Percentiles rank a stretch among this genome's conserved stretches.
These are phyloP conservation scores for Calocybe gangraenosa DNA, from an alignment of 768 basidiomycete genomes.

Conservation along the genomic window DNA sequence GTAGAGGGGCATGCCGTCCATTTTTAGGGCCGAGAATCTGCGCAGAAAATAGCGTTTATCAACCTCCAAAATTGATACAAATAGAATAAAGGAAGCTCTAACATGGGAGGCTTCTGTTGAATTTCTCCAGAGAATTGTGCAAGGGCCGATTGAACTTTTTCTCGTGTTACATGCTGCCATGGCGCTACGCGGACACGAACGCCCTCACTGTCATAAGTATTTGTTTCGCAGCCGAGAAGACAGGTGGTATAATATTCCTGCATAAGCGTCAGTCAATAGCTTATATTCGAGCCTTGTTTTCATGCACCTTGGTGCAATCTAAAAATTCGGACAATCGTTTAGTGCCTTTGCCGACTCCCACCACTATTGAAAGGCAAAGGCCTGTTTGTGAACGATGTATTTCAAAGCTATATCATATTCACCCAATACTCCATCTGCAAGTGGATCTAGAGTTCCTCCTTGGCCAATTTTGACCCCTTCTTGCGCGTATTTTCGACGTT, in stretches of 20 bases:
- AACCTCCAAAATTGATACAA: background rate
- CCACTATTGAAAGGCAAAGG: conserved; percentile 43
- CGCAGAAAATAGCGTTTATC: conserved; percentile 3
- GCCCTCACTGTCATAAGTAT: conserved; percentile 91
- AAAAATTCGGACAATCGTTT: conserved; percentile 82
- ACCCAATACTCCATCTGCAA: conserved; percentile 96
- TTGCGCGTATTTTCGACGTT: conserved; percentile 39
- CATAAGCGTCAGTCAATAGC: conserved; percentile 1
- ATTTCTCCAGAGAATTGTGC: conserved; percentile 82
- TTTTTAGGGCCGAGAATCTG: conserved; percentile 97
- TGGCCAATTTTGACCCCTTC: conserved; percentile 80
- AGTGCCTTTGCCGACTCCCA: conserved; percentile 87
- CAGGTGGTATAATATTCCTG: conserved; percentile 93
- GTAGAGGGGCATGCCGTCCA: conserved; percentile 94
- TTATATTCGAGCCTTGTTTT: background rate
- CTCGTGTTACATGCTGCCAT: conserved; percentile 81
- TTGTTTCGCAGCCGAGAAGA: conserved; percentile 90
- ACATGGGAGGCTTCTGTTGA: conserved; percentile 91
- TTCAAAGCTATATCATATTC: conserved; percentile 12
- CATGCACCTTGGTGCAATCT: conserved; percentile 78
- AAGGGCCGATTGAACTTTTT: conserved; percentile 66
- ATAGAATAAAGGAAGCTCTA: conserved; percentile 18
- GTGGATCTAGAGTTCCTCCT: conserved; percentile 93
- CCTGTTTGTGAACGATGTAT: conserved; percentile 3
- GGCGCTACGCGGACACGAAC: conserved; percentile 70